Base-by-base conservation (phyloP, 208 protist genomes). In the Jaenimonas drosophilae region DNA sequence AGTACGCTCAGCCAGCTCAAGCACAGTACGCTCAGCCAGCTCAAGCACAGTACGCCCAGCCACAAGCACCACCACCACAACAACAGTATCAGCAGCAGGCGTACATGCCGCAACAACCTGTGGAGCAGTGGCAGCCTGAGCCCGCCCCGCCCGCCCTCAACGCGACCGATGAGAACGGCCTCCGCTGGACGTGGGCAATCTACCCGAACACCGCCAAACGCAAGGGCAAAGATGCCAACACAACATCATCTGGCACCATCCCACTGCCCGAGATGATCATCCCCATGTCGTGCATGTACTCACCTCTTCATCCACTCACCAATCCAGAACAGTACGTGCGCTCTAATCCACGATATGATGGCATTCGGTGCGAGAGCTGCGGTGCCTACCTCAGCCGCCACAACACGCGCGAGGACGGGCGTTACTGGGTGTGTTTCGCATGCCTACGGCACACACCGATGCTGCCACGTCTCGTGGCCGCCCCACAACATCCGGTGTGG, bases 251-350 rank as follows among this genome's bases (percentile, higher is more conserved):
- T 23, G 28, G n/a, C n/a, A n/a, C 60, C 31, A 49, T 75, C 27
- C 56, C 59, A 44, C 51, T 74, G 12, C 80, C 81, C n/a, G 75
- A 78, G 55, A 91, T 90, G 82, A 62, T 91, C 24, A 60, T 94
- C 26, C 86, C 86, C 19, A 57, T 94, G 62, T 63, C 69, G n/a
- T 94, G 86, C 60, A 85, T 94, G 73, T 88, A 89, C 77, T 82
- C 77, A 6, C 86, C 86, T 6, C 65, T 94, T 34, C 39, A 55
- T 21, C 70, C 73, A 4, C 61, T 92, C 16, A 76, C 67, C 12
- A 61, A 76, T 25, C 67, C 64, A 11, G 40, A 30, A 0, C 52
- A 60, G 28, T 3, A 43, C 12, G 14, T 53, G 7, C 56, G 41
- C 0, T 70, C 63, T 21, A 66, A 73, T 21, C 29, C 42, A 39